phyloP scores from a whole-genome alignment of 441 rosid species.

The Erysimum cheiri region DNA sequence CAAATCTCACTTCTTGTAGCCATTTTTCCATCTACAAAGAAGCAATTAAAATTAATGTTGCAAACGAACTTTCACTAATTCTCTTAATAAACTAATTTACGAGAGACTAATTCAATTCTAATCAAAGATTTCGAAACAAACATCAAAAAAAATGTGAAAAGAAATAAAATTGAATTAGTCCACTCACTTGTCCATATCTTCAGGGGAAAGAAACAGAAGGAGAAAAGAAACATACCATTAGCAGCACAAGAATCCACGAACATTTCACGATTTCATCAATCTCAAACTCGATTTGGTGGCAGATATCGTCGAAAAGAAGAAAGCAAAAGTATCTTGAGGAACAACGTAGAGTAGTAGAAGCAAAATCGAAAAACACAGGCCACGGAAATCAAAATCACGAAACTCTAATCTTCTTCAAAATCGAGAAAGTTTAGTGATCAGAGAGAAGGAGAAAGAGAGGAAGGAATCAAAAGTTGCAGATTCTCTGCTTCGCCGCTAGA shows the following conservation, averaged over 20 bases:
- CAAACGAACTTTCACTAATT: too few species aligned
- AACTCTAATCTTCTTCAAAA: conserved; percentile 2
- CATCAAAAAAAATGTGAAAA: too few species aligned
- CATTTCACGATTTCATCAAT: conserved; percentile 14
- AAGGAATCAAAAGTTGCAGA: conserved; percentile 36
- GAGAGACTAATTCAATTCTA: neutral
- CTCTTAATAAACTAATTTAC: neutral
- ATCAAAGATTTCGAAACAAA: neutral
- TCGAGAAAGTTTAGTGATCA: conserved; percentile 32
- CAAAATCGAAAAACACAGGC: conserved; percentile 20
- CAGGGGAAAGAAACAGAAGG: neutral
- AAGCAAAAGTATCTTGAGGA: neutral
- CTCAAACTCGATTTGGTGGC: conserved; percentile 25
- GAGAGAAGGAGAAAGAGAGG: neutral
- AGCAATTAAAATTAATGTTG: too few species aligned
- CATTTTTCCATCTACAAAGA: conserved; percentile 32
- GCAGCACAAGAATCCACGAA: neutral
- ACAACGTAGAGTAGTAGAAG: conserved; percentile 43
- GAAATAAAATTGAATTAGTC: too few species aligned
- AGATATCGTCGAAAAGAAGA: conserved; percentile 8
- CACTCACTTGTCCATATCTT: neutral
- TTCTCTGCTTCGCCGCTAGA: conserved; percentile 32
- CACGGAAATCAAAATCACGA: conserved; percentile 19
- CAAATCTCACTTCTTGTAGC: conserved; percentile 30
- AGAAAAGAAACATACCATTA: conserved; percentile 24